Conservation (phyloP, 192 early-diverging fungal genomes). For the Powellomyces hirtus region DNA sequence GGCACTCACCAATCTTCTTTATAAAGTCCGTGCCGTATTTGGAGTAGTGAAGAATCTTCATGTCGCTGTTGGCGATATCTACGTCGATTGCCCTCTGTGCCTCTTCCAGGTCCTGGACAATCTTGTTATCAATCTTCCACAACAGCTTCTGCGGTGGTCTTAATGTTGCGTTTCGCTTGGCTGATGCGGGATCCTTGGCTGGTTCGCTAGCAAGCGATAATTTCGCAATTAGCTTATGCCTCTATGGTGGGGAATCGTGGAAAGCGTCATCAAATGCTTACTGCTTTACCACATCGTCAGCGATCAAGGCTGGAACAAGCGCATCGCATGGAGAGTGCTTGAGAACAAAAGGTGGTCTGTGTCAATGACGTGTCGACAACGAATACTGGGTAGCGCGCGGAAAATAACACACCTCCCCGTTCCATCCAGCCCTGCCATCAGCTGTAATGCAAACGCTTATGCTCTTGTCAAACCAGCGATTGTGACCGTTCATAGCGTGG, state of each 20-base stretch:
- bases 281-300: conserved; percentile 46
- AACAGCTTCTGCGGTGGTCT: conserved; percentile 16
- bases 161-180: conserved; percentile 2
- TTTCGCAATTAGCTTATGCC: neutral
- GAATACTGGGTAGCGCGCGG: neutral
- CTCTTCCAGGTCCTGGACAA: conserved; percentile 35
- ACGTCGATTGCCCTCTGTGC: conserved; percentile 54
- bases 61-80: conserved; percentile 60
- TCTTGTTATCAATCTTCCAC: conserved; percentile 39
- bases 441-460: conserved; percentile 67
- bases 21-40: conserved; percentile 75
- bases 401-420: conserved; percentile 39
- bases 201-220: conserved; percentile 25
- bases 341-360: neutral
- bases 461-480: conserved; percentile 89
- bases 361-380: neutral
- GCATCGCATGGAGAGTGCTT: conserved; percentile 84
- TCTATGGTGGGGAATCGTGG: too few relatives aligned
- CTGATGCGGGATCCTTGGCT: conserved; percentile 25
- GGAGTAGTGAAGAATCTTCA: conserved; percentile 60
- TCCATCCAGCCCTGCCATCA: conserved; percentile 61
- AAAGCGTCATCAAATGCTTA: too few relatives aligned
- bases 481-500: conserved; percentile 69
- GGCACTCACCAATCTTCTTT: conserved; percentile 61
- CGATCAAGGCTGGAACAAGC: conserved; percentile 63